phyloP scores from a whole-genome alignment of 140 eudicot species.

The Flaveria floridana region DNA sequence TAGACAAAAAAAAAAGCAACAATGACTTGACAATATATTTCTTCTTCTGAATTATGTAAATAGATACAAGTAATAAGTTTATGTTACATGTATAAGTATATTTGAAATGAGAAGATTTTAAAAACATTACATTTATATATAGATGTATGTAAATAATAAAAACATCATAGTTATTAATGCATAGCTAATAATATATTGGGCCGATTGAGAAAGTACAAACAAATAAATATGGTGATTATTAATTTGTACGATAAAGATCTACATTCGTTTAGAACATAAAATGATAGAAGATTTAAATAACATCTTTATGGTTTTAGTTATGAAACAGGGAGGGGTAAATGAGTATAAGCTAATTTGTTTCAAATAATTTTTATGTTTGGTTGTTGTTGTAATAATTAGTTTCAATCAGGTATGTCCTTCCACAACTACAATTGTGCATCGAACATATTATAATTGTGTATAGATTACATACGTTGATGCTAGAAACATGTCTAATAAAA shows the following conservation, averaged over 20 bases:
- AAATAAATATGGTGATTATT: neutral
- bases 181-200: neutral
- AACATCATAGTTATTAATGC: neutral
- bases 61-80: neutral
- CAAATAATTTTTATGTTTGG: too few relatives aligned
- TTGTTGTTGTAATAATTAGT: too few relatives aligned
- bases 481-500: too few relatives aligned
- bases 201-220: constrained; percentile 4
- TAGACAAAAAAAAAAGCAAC: neutral
- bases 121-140: neutral
- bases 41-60: neutral
- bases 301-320: neutral
- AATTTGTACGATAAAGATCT: neutral
- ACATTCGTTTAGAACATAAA: neutral
- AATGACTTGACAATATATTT: neutral
- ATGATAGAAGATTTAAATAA: neutral
- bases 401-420: too few relatives aligned
- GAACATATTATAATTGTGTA: too few relatives aligned
- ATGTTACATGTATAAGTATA: neutral
- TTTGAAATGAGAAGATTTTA: neutral
- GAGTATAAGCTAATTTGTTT: too few relatives aligned
- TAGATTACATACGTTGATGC: too few relatives aligned
- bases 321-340: neutral
- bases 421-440: too few relatives aligned
- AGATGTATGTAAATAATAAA: neutral